phyloP scores from a whole-genome alignment of 1,284 basidiomycete species.

The Apiotrichum laibachii region DNA sequence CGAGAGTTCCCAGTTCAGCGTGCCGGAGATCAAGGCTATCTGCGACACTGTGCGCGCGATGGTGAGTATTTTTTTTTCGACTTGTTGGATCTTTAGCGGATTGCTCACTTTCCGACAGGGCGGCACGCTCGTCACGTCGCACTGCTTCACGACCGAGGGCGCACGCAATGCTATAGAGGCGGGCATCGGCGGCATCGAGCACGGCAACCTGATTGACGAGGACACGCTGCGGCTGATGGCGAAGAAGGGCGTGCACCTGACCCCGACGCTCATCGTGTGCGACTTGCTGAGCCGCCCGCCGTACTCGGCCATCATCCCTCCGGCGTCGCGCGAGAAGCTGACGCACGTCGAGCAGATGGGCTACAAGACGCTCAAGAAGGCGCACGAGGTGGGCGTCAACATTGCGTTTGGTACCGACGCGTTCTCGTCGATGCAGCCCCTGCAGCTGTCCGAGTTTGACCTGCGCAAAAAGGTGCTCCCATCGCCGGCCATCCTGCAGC shows the following conservation, averaged over 20 bases:
- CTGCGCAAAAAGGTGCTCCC: slow-evolving; percentile 52
- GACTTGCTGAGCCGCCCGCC: slow-evolving; percentile 22
- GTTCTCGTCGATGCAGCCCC: slow-evolving; percentile 15
- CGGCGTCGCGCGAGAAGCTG: slow-evolving; percentile 24
- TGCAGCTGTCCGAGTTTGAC: slow-evolving; percentile 47
- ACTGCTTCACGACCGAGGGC: slow-evolving; percentile 38
- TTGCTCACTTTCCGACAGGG: slow-evolving; percentile 1
- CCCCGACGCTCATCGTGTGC: slow-evolving; percentile 52
- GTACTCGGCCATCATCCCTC: slow-evolving; percentile 18
- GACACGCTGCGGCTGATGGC: slow-evolving; percentile 39
- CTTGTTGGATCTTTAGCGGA: background rate
- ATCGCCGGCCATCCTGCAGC: slow-evolving; percentile 50
- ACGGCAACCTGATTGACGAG: slow-evolving; percentile 51
- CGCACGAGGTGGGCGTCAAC: slow-evolving; percentile 34
- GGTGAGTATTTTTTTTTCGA: slow-evolving; percentile 24
- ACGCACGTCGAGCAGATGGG: slow-evolving; percentile 22
- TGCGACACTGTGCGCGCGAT: slow-evolving; percentile 55
- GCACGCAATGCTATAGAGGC: slow-evolving; percentile 39
- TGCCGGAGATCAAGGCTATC: slow-evolving; percentile 56
- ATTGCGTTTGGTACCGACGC: slow-evolving; percentile 27
- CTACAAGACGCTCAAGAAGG: slow-evolving; percentile 22
- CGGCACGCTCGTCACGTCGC: slow-evolving; percentile 34
- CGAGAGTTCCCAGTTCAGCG: slow-evolving; percentile 55
- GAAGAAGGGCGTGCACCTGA: slow-evolving; percentile 51
- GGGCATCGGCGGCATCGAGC: slow-evolving; percentile 54